Percentiles rank a stretch among this genome's conserved stretches.
Conservation (phyloP, 371 early-diverging fungal species). For the Mortierella sp. region DNA sequence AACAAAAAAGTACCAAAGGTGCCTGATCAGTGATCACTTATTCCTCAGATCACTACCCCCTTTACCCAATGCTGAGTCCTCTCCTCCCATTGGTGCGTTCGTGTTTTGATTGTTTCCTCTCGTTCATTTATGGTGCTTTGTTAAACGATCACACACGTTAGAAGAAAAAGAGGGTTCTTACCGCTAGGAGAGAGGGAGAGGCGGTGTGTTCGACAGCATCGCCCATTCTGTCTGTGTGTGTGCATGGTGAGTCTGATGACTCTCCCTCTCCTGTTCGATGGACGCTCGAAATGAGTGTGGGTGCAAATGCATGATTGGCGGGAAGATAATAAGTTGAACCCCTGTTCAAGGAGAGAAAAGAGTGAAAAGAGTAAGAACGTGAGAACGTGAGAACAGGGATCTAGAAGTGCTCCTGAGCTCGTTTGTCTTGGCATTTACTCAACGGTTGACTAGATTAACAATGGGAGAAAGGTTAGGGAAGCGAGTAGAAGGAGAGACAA, state of each 20-base stretch:
- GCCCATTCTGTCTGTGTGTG: not conserved
- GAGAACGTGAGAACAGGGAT: not conserved
- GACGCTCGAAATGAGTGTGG: not conserved
- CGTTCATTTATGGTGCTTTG: not conserved
- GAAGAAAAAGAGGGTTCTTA: not conserved
- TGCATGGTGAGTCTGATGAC: not conserved
- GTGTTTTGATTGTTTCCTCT: not conserved
- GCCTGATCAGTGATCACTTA: not conserved
- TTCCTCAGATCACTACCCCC: not conserved
- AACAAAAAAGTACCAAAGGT: not conserved
- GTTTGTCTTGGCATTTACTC: constrained; percentile 7
- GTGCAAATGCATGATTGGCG: not conserved
- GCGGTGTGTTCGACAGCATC: not conserved
- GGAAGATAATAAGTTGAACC: not conserved
- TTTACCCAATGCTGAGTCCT: not conserved
- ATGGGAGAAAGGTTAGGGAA: too few relatives aligned
- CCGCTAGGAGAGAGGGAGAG: not conserved
- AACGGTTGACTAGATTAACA: not conserved
- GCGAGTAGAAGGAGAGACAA: not conserved
- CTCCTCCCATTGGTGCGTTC: constrained; percentile 3
- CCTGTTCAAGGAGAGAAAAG: not conserved
- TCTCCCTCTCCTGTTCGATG: not conserved
- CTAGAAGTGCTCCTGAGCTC: not conserved
- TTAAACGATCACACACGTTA: not conserved
- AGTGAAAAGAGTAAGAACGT: not conserved